Conservation (phyloP, 306 rosid genomes). For the Mimosa bimucronata region DNA sequence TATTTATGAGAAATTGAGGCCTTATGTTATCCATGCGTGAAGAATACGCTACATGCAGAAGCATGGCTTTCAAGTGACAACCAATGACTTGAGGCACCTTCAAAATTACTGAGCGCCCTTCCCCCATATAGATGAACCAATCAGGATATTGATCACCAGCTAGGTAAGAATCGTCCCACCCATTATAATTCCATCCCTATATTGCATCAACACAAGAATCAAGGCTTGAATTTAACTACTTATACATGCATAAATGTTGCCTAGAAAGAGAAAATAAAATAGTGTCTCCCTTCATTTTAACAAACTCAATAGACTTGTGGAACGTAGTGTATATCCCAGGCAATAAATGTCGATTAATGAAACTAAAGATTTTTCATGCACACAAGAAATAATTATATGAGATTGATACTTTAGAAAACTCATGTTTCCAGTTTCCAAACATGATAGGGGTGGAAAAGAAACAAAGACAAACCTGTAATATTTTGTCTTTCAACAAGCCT, state of each 20-base stretch:
- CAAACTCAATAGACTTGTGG: too few species aligned
- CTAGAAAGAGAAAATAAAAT: too few species aligned
- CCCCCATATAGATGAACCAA: not conserved
- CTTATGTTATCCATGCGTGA: not conserved
- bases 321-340: too few species aligned
- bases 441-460: too few species aligned
- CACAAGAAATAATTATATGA: not conserved
- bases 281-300: too few species aligned
- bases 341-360: not conserved
- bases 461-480: not conserved
- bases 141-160: conserved; percentile 9
- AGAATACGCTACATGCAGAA: not conserved
- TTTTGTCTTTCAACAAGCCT: not conserved
- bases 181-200: conserved; percentile 24
- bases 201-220: not conserved
- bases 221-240: too few species aligned
- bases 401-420: too few species aligned
- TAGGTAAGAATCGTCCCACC: not conserved
- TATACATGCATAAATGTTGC: too few species aligned
- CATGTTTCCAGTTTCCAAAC: too few species aligned
- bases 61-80: not conserved
- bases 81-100: not conserved
- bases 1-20: not conserved
- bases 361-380: not conserved
- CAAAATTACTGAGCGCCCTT: conserved; percentile 24